Evolutionary conservation across 768 basidiomycete genomes (phyloP).

Genomic region (Kwoniella newhampshirensis): DNA sequence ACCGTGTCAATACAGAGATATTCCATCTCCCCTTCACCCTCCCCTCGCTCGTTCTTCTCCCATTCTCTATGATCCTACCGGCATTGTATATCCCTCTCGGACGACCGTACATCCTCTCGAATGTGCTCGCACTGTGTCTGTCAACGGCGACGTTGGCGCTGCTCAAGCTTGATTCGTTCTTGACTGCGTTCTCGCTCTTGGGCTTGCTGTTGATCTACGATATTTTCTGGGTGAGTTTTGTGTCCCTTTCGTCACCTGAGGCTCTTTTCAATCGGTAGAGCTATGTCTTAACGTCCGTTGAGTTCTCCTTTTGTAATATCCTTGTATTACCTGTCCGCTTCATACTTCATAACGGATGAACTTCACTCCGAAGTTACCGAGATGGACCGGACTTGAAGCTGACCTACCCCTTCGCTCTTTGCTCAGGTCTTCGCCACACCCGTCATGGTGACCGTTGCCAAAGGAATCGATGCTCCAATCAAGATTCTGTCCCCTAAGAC

Average conservation of each 20-base stretch:
- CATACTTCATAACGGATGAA: no score
- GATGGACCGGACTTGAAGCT: not conserved
- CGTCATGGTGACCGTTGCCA: conserved; percentile 86
- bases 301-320: no score
- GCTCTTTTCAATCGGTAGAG: no score
- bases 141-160: conserved; percentile 74
- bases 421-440: conserved; percentile 40
- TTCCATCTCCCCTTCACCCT: conserved; percentile 56
- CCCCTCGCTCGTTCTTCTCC: conserved; percentile 45
- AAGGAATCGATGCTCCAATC: conserved; percentile 84
- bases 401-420: not conserved
- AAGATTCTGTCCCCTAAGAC: conserved; percentile 64
- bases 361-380: no score
- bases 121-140: conserved; percentile 73
- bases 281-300: no score
- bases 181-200: conserved; percentile 78
- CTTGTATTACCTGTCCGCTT: no score
- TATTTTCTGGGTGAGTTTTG: conserved; percentile 68
- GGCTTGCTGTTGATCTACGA: conserved; percentile 88
- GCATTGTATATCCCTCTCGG: conserved; percentile 64
- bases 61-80: conserved; percentile 61
- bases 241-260: conserved; percentile 61
- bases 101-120: conserved; percentile 71
- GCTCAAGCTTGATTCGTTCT: conserved; percentile 83
- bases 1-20: conserved; percentile 38